phyloP scores from a whole-genome alignment of 768 basidiomycete genomes.

The Tulasnella sp. region DNA sequence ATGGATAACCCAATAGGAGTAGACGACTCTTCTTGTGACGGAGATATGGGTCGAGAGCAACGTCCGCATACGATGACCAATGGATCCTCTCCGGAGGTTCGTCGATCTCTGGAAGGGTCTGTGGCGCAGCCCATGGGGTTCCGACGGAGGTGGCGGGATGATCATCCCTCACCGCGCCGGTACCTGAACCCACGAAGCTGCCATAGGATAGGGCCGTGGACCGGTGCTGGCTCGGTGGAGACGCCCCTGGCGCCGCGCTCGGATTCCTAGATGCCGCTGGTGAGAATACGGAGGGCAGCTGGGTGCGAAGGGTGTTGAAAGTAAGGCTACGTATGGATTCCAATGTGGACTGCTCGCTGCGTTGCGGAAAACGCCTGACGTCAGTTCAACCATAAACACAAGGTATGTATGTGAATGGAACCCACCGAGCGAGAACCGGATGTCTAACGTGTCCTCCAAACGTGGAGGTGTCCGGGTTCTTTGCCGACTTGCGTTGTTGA shows the following conservation, averaged over 20 bases:
- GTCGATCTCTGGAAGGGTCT: too few species aligned
- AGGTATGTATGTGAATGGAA: too few species aligned
- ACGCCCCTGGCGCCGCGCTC: conserved; percentile 1
- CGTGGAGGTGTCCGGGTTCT: background rate
- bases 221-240: conserved; percentile 23
- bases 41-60: too few species aligned
- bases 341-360: conserved; percentile 10
- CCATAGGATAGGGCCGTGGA: conserved; percentile 42
- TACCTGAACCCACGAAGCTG: conserved; percentile 30
- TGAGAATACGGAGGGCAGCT: conserved; percentile 12
- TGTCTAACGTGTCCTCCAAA: conserved; percentile 1
- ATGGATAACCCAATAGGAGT: conserved; percentile 43
- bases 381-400: too few species aligned
- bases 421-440: conserved; percentile 9
- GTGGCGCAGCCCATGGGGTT: too few species aligned
- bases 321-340: conserved; percentile 11
- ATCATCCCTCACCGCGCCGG: conserved; percentile 16
- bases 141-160: conserved; percentile 19
- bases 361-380: background rate
- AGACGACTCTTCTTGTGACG: conserved; percentile 30
- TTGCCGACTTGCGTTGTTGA: background rate
- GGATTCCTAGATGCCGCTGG: background rate
- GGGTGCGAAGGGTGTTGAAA: conserved; percentile 4
- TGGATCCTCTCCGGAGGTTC: conserved; percentile 25
- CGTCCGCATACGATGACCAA: conserved; percentile 39